Conservation (phyloP, 371 early-diverging fungal species). For the Mucor velutinosus region DNA sequence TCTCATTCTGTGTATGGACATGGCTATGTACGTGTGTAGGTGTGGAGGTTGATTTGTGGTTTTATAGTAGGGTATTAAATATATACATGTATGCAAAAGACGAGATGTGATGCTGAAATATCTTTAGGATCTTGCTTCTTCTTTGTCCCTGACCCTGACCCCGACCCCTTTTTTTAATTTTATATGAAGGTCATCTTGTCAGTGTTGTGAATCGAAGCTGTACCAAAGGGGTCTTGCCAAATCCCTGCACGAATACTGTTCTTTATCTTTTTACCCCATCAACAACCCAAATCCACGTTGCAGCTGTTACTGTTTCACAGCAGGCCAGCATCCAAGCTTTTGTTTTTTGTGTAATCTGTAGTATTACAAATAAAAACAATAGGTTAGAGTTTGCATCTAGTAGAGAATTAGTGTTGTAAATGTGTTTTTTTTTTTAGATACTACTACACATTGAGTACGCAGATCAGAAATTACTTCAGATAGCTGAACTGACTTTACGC, state of each 20-base stretch:
- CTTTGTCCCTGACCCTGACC: too few species aligned
- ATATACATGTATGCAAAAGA: neutral
- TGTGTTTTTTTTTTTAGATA: neutral
- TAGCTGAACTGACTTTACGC: neutral
- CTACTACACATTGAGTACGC: neutral
- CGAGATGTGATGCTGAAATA: neutral
- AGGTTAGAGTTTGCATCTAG: neutral
- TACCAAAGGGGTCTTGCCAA: neutral
- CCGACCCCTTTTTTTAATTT: neutral
- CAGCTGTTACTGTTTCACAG: slow-evolving; percentile 2
- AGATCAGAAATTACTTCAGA: neutral
- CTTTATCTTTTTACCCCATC: neutral
- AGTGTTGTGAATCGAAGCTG: neutral
- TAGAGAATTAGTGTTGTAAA: neutral
- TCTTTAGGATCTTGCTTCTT: neutral
- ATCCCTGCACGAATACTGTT: neutral
- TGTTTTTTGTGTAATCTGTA: neutral
- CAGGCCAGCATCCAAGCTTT: slow-evolving; percentile 5
- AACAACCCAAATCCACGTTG: slow-evolving; percentile 7
- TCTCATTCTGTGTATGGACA: too few species aligned
- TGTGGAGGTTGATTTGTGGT: neutral
- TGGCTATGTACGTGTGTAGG: too few species aligned
- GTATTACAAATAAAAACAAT: slow-evolving; percentile 5
- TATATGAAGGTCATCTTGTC: neutral
- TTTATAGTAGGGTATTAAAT: neutral